These are phyloP conservation scores for Haematococcus sp. DNA, from an alignment of 139 green algal genomes.

Conservation along the genomic window DNA sequence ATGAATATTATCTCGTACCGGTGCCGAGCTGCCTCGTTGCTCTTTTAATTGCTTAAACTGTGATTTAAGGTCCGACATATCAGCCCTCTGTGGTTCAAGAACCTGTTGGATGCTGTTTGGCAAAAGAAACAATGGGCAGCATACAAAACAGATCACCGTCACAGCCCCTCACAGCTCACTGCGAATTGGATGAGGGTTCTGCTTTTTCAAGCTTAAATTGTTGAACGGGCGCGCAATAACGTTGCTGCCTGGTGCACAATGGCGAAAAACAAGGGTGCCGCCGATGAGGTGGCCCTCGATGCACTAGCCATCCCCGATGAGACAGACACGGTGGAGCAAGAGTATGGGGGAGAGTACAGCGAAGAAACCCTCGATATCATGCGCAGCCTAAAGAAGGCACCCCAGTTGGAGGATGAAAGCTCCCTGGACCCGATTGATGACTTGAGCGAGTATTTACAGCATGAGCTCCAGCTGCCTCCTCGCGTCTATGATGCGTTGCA, in stretches of 20 bases:
- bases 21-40: constrained; percentile 5
- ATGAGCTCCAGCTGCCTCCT: not conserved
- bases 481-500: not conserved
- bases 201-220: too few relatives aligned
- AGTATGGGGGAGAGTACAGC: constrained; percentile 22
- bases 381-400: not conserved
- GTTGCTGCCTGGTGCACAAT: too few relatives aligned
- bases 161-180: too few relatives aligned
- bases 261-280: too few relatives aligned
- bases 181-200: too few relatives aligned
- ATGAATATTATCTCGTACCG: too few relatives aligned
- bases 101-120: not conserved
- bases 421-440: constrained; percentile 6
- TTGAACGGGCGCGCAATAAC: too few relatives aligned
- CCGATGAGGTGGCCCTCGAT: too few relatives aligned
- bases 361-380: constrained; percentile 26
- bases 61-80: constrained; percentile 12
- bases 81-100: not conserved
- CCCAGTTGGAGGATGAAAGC: constrained; percentile 8
- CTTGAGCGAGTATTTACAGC: not conserved
- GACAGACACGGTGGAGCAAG: constrained; percentile 10
- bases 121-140: not conserved
- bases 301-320: not conserved
- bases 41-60: constrained; percentile 4
- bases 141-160: not conserved